These are phyloP conservation scores for Elaeis guineensis DNA, from an alignment of 176 grass and related monocot genomes.

Conservation along the genomic window DNA sequence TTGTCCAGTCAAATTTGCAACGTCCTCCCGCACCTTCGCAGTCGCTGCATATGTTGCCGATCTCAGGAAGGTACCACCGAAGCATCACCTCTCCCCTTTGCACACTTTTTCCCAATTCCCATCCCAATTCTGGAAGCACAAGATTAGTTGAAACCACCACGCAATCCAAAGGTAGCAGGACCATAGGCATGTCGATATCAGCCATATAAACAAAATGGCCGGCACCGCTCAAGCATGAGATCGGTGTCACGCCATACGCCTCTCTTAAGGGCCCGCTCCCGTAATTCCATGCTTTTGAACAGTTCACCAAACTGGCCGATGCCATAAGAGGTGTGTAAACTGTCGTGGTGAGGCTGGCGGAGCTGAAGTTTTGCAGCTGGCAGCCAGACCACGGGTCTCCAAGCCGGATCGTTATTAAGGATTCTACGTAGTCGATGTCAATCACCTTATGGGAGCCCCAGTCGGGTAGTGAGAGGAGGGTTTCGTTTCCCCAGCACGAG, in stretches of 20 bases:
- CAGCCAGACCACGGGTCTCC: slow-evolving; percentile 10
- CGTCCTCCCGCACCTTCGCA: slow-evolving; percentile 15
- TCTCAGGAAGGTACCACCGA: slow-evolving; percentile 10
- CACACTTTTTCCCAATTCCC: no score
- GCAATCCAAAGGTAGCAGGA: slow-evolving; percentile 29
- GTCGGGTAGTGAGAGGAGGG: slow-evolving; percentile 24
- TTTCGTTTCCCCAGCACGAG: slow-evolving; percentile 34
- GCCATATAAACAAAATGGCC: slow-evolving; percentile 27
- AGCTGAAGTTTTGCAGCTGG: slow-evolving; percentile 24
- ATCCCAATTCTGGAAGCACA: no score
- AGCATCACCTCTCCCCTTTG: background rate
- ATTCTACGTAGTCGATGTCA: slow-evolving; percentile 17
- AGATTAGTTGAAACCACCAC: slow-evolving; percentile 9
- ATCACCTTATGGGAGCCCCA: slow-evolving; percentile 28
- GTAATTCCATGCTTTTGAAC: slow-evolving; percentile 10
- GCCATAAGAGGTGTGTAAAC: slow-evolving; percentile 10
- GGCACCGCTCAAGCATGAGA: slow-evolving; percentile 11
- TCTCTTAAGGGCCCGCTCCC: background rate
- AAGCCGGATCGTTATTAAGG: background rate
- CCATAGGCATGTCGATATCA: background rate
- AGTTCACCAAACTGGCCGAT: slow-evolving; percentile 9
- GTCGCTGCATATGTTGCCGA: slow-evolving; percentile 5
- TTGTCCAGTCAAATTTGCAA: slow-evolving; percentile 25
- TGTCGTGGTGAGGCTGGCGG: slow-evolving; percentile 11
- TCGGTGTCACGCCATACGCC: background rate